phyloP scores from a whole-genome alignment of 768 basidiomycete genomes.

The Phaeolepiota aurea region DNA sequence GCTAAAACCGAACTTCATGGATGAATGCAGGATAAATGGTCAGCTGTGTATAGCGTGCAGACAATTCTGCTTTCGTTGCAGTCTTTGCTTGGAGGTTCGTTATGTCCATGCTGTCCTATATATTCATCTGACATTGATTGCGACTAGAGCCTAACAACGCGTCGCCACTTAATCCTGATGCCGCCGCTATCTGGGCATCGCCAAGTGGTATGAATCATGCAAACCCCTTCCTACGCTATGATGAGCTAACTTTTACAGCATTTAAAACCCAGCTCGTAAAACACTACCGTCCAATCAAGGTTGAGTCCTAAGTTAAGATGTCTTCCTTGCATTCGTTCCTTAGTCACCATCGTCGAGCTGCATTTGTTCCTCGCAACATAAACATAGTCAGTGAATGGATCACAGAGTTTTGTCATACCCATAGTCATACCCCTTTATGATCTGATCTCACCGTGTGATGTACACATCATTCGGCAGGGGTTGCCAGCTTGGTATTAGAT shows the following conservation, averaged over 20 bases:
- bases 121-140: conserved; percentile 1
- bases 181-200: conserved; percentile 71
- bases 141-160: conserved; percentile 83
- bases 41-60: conserved; percentile 86
- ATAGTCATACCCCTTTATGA: too few relatives aligned
- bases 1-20: too few relatives aligned
- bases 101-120: background rate
- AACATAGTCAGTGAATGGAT: too few relatives aligned
- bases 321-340: too few relatives aligned
- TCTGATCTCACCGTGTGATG: too few relatives aligned
- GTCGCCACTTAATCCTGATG: conserved; percentile 83
- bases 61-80: conserved; percentile 85
- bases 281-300: conserved; percentile 53
- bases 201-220: conserved; percentile 42
- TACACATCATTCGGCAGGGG: too few relatives aligned
- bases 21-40: conserved; percentile 92
- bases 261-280: conserved; percentile 68
- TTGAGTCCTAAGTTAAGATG: background rate
- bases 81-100: conserved; percentile 76
- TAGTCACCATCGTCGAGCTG: background rate
- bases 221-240: background rate
- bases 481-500: too few relatives aligned
- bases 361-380: conserved; percentile 4
- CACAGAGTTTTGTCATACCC: too few relatives aligned
- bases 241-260: conserved; percentile 26